Conservation (phyloP, 2,329 filamentous ascomycete genomes). For the Paracorniculantispora psalliotae region DNA sequence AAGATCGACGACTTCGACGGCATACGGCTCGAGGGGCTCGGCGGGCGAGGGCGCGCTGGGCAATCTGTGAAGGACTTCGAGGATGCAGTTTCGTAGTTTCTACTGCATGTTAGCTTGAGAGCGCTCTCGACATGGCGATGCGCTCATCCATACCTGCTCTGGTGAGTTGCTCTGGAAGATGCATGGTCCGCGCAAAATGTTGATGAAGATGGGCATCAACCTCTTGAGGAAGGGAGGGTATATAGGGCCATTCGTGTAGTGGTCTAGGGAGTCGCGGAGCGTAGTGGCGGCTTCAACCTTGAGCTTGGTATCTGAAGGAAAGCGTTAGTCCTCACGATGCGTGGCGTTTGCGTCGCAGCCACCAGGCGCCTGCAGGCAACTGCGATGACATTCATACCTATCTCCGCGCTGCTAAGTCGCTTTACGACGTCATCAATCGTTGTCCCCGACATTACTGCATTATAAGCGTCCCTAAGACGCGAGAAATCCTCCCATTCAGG, state of each 20-base stretch:
- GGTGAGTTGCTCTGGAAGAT: constrained; percentile 86
- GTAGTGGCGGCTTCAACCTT: constrained; percentile 80
- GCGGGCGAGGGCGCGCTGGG: constrained; percentile 64
- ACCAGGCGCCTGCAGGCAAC: neutral
- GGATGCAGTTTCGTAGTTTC: constrained; percentile 87
- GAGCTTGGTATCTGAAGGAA: constrained; percentile 63
- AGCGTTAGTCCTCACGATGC: neutral
- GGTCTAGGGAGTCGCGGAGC: constrained; percentile 85
- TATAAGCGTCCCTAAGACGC: constrained; percentile 37
- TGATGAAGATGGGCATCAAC: constrained; percentile 84
- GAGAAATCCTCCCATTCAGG: constrained; percentile 31
- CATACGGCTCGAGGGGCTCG: constrained; percentile 83
- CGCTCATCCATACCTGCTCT: constrained; percentile 64
- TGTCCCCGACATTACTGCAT: constrained; percentile 55
- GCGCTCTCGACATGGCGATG: neutral
- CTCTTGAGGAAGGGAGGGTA: constrained; percentile 81
- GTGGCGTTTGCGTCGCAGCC: too few relatives aligned
- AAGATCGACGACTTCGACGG: constrained; percentile 81
- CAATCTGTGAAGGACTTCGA: constrained; percentile 90
- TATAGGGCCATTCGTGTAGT: constrained; percentile 71
- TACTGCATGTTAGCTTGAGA: constrained; percentile 29
- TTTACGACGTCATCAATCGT: constrained; percentile 60
- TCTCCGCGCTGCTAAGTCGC: constrained; percentile 52
- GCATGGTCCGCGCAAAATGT: constrained; percentile 76
- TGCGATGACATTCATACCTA: constrained; percentile 35